Evolutionary conservation across 306 rosid genomes (phyloP), one percentile per base, ranked within the genome.

Genomic region (Quercus suber): DNA sequence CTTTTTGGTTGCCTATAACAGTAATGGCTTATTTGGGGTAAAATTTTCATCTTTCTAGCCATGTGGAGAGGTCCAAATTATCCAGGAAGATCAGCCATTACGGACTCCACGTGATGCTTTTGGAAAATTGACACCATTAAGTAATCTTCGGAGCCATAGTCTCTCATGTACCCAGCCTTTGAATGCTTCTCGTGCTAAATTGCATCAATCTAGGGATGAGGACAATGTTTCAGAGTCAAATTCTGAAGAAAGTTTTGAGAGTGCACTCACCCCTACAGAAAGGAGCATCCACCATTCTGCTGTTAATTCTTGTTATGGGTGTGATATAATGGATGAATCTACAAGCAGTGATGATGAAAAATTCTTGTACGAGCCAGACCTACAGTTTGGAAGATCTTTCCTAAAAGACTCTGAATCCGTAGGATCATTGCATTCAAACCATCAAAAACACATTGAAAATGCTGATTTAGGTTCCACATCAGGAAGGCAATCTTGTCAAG

Each of bases 41-140:
- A 78, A 49, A 23, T 73, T 78, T 85, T 82, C 61, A 49, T 78
- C 27, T 75, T 76, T 71, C 58, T 83, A 93, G 99, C 94, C 98
- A 75, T 87, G 85, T 56, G 98, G 97, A 80, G 99, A 95, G 86
- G 85, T 95, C 75, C 96, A 95, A 87, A 86, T 95, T 82, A 95
- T 91, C 70, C 86, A 91, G 84, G 99, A 95, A 89, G 99, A 90
- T 86, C 73, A 83, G 74, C 94, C 99, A 25, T 76, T 80, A 55
- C 86, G 93, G 86, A 79, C 91, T 58, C 99, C 99, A 78, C 79
- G 90, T 68, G 98, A 88, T 69, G 92, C 90, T 69, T 85, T 89
- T 67, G 92, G 87, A 73, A 86, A 85, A 83, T 80, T 83, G 79
- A 65, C 86, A 74, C 88, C 89, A 79, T 81, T 70, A 68, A 64